Evolutionary conservation across 352 stramenopile species (phyloP).

Genomic region (Globisporangium nagaii): DNA sequence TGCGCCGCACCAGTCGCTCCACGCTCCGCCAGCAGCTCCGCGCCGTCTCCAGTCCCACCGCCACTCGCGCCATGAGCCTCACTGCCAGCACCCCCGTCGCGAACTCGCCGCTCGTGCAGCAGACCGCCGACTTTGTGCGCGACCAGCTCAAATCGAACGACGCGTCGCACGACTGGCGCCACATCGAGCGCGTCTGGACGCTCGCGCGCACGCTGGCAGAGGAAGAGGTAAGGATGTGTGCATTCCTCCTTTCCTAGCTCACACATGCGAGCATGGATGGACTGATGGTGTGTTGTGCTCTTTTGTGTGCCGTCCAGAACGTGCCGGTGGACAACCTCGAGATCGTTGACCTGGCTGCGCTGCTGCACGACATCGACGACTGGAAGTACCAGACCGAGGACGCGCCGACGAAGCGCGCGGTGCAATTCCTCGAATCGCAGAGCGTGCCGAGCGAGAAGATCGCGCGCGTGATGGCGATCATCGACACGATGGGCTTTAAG

Average conservation of each 20-base stretch:
- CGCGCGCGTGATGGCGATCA: conserved; percentile 71
- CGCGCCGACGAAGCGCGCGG: conserved; percentile 49
- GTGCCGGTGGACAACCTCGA: conserved; percentile 52
- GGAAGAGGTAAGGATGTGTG: conserved; percentile 53
- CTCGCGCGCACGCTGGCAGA: conserved; percentile 61
- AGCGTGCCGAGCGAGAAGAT: conserved; percentile 42
- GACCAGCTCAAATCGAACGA: conserved; percentile 70
- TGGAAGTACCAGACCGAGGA: conserved; percentile 68
- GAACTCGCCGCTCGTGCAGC: conserved; percentile 46
- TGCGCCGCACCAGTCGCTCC: background rate
- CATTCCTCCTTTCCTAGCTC: too few species aligned
- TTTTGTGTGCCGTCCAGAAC: conserved; percentile 20
- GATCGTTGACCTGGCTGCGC: conserved; percentile 76
- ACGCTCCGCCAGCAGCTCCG: background rate
- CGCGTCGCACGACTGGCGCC: conserved; percentile 81
- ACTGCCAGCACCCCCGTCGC: background rate
- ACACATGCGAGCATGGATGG: background rate
- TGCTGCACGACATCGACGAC: conserved; percentile 90
- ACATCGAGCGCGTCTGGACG: conserved; percentile 87
- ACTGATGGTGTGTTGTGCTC: background rate
- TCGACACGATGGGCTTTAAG: conserved; percentile 84
- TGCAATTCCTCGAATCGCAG: conserved; percentile 53
- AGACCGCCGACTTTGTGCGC: conserved; percentile 70
- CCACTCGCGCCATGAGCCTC: background rate
- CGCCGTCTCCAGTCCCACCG: background rate